A percentile compares a stretch with the other conserved stretches of the same genome.
phyloP scores from a whole-genome alignment of 257 asterid species.

The Oldenlandia corymbosa region DNA sequence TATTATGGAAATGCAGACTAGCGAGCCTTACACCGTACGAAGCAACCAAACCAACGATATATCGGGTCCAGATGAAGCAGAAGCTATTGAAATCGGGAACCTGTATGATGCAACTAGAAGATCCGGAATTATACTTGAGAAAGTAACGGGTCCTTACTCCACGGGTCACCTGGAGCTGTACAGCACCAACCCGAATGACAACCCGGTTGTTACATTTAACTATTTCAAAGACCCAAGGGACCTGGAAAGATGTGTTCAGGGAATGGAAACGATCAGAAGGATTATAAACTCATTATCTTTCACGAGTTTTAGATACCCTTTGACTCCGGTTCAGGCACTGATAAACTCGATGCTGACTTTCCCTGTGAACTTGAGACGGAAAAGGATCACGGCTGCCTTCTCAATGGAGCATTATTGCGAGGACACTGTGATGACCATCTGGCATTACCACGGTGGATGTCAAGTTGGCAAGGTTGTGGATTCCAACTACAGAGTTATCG shows the following conservation, averaged over 20 bases:
- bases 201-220: conserved; percentile 71
- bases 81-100: background rate
- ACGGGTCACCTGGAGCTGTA: conserved; percentile 54
- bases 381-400: conserved; percentile 31
- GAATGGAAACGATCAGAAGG: conserved; percentile 39
- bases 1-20: conserved; percentile 20
- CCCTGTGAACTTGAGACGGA: conserved; percentile 43
- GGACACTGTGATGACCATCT: conserved; percentile 69
- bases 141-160: conserved; percentile 61
- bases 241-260: conserved; percentile 54
- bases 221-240: conserved; percentile 69
- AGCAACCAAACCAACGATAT: conserved; percentile 16
- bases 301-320: conserved; percentile 39
- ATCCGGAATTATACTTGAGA: conserved; percentile 48
- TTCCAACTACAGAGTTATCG: conserved; percentile 44
- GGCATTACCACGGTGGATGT: conserved; percentile 97
- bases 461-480: conserved; percentile 65
- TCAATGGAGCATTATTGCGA: conserved; percentile 57
- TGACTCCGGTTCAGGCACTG: conserved; percentile 30
- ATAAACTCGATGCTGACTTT: conserved; percentile 29
- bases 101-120: conserved; percentile 10
- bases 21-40: conserved; percentile 16
- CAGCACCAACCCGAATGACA: conserved; percentile 50
- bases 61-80: conserved; percentile 6
- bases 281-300: conserved; percentile 44